phyloP scores from a whole-genome alignment of 495 filamentous ascomycete species.

The Hypoxylon cercidicola region DNA sequence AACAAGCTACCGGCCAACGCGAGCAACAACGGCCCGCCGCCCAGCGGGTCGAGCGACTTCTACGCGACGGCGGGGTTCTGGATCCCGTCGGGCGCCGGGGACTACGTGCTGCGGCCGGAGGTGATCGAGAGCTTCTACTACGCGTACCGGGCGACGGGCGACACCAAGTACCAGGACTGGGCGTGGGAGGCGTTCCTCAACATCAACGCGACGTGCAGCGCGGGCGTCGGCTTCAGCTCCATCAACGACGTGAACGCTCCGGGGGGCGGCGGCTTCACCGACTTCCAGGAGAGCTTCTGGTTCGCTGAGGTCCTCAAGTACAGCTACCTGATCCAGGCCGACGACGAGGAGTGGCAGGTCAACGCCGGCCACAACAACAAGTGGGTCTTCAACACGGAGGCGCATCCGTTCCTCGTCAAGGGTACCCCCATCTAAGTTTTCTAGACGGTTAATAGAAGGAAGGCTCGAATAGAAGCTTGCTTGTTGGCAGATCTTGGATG shows the following conservation, averaged over 20 bases:
- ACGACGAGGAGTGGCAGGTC: conserved; percentile 75
- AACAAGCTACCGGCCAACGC: conserved; percentile 48
- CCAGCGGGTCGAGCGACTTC: conserved; percentile 62
- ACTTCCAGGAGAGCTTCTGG: conserved; percentile 89
- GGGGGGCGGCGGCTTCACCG: conserved; percentile 71
- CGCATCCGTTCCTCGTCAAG: conserved; percentile 75
- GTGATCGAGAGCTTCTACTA: conserved; percentile 92
- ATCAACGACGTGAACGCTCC: conserved; percentile 72
- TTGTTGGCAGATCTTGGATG: not conserved
- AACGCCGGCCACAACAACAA: conserved; percentile 64
- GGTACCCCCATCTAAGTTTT: conserved; percentile 46
- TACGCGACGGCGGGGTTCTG: conserved; percentile 78
- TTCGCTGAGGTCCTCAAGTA: conserved; percentile 95
- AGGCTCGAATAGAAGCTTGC: not conserved
- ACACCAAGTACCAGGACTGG: conserved; percentile 80
- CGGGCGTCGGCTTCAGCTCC: conserved; percentile 72
- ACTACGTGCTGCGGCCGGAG: conserved; percentile 83
- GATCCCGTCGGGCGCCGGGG: conserved; percentile 59
- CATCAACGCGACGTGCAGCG: conserved; percentile 72
- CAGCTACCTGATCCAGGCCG: conserved; percentile 73
- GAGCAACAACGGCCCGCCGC: conserved; percentile 53
- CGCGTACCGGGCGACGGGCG: conserved; percentile 80
- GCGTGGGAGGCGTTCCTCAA: conserved; percentile 82
- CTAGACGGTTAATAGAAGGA: conserved; percentile 3
- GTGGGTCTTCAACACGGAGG: conserved; percentile 88